Base-by-base conservation (phyloP, 1,139 yeast species). In the Tardiomyces blankii region DNA sequence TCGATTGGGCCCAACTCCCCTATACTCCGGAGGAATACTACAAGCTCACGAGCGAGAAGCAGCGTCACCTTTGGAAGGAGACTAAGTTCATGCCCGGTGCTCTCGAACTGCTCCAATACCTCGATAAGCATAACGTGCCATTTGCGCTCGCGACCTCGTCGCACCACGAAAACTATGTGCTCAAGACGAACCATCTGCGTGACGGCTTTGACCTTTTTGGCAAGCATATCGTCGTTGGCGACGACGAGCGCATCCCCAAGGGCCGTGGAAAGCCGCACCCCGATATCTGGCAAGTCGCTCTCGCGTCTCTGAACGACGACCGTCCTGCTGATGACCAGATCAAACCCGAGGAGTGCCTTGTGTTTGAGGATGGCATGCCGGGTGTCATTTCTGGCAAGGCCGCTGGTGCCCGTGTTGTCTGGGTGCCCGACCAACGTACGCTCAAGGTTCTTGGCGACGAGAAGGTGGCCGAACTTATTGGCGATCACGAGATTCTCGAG, bases 191-290 rank as follows among this genome's bases (percentile, higher is more conserved):
- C 5, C 91, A 85, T 60, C 69, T 87, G 46, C 64, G 69, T 35
- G 69, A 76, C 11, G 78, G 80, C 2, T 82, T 86, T 54, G 72
- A 73, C 4, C 60, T 74, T 41, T 91, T 91, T 59, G 78, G 77
- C 7, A 48, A 51, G 18, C 86, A 80, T 51, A 69, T 85, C 19
- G 83, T 91, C 18, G 82, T 89, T 1, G 97, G 97, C 4, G 97
- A 91, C 65, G 95, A 91, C 60, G 66, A 75, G 39, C 74, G 95
- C 45, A 77, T 91, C 46, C 86, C 89, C 1, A 70, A 69, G 19
- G 96, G 96, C 1, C 75, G 81, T 50, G 97, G 98, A 4, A 91
- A 91, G 61, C 98, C 98, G 12, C 70, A 72, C 49, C 98, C 98
- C 2, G 94, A 88, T 60, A 88, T 91, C 53, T 91, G 95, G 94